Evolutionary conservation across 169 alveolate species (phyloP).

Genomic region (Eimeria falciformis): DNA sequence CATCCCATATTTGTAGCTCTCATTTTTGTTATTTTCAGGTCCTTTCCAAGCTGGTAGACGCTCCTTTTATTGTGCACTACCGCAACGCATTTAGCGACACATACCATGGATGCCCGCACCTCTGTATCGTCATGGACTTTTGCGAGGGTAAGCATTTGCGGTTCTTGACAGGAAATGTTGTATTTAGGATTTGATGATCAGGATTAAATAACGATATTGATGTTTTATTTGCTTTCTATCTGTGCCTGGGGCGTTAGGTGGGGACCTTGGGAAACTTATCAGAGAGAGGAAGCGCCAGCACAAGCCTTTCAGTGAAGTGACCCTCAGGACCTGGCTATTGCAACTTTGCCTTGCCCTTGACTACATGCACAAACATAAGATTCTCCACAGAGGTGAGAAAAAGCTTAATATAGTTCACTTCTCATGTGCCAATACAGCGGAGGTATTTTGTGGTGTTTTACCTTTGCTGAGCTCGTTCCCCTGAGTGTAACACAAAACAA

Average conservation of each 20-base stretch:
- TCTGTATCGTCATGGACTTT: slow-evolving; percentile 94
- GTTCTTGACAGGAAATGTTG: not conserved
- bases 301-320: slow-evolving; percentile 85
- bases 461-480: not conserved
- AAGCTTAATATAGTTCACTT: not conserved
- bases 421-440: not conserved
- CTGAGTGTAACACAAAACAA: not conserved
- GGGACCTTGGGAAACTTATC: slow-evolving; percentile 75
- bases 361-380: slow-evolving; percentile 91
- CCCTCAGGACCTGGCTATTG: slow-evolving; percentile 90
- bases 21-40: slow-evolving; percentile 14
- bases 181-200: not conserved
- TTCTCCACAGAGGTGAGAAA: slow-evolving; percentile 91
- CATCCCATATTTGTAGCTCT: too few relatives aligned
- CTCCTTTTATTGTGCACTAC: slow-evolving; percentile 74
- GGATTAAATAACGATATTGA: not conserved
- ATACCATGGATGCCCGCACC: slow-evolving; percentile 74
- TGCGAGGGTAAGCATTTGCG: slow-evolving; percentile 90
- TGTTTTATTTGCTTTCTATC: not conserved
- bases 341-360: slow-evolving; percentile 89
- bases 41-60: slow-evolving; percentile 68
- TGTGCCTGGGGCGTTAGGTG: slow-evolving; percentile 50
- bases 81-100: slow-evolving; percentile 70
- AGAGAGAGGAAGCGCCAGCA: slow-evolving; percentile 61
- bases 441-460: not conserved